Conservation (phyloP, 139 green algal species). For the Nannochloris sp. region DNA sequence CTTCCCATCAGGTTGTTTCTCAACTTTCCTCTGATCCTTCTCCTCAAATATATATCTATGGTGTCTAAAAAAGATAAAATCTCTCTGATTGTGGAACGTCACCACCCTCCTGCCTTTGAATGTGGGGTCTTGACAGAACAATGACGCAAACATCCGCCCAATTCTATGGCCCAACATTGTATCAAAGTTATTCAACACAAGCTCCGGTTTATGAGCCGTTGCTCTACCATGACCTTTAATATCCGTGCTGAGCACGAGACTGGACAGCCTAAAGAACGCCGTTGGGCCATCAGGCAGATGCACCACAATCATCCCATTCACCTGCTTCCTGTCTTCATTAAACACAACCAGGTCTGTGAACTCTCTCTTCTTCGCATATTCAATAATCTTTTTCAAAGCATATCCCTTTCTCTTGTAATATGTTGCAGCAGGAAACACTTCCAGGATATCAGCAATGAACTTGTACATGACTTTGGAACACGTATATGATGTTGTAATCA, state of each 20-base stretch:
- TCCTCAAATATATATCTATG: conserved; percentile 92
- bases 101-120: conserved; percentile 83
- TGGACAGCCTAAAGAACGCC: conserved; percentile 70
- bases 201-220: conserved; percentile 73
- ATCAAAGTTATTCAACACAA: conserved; percentile 93
- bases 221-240: conserved; percentile 79
- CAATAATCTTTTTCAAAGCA: conserved; percentile 81
- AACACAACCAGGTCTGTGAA: conserved; percentile 84
- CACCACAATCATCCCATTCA: conserved; percentile 78
- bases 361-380: conserved; percentile 63
- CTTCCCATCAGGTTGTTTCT: conserved; percentile 14
- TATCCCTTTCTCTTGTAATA: conserved; percentile 85
- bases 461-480: conserved; percentile 70
- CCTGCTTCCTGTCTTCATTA: conserved; percentile 81
- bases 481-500: conserved; percentile 85
- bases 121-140: conserved; percentile 87
- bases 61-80: conserved; percentile 98
- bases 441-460: conserved; percentile 77
- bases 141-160: conserved; percentile 77
- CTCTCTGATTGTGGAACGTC: conserved; percentile 98
- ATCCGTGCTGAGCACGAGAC: conserved; percentile 66
- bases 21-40: conserved; percentile 43
- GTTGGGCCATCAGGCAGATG: conserved; percentile 88
- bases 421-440: conserved; percentile 63
- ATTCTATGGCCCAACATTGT: conserved; percentile 78